Evolutionary conservation across 768 basidiomycete species (phyloP).

Genomic region (Boletus sp.): DNA sequence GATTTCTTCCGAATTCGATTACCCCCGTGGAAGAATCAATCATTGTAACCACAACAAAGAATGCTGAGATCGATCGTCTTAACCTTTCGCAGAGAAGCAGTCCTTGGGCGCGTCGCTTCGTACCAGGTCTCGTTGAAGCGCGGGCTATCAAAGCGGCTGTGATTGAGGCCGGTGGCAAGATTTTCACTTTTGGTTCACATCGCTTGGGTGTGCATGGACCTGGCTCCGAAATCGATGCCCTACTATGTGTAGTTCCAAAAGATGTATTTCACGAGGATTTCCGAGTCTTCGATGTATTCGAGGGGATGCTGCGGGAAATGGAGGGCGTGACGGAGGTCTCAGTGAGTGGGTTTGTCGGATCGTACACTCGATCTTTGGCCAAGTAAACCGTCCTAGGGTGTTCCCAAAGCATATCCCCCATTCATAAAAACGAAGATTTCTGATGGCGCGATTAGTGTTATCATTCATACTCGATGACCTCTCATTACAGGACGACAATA

Average conservation of each 20-base stretch:
- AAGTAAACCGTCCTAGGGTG: conserved; percentile 56
- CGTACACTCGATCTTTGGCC: neutral
- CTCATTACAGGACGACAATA: conserved; percentile 85
- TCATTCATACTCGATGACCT: conserved; percentile 91
- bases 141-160: conserved; percentile 86
- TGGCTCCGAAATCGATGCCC: conserved; percentile 96
- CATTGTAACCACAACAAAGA: conserved; percentile 2
- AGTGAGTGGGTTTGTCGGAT: conserved; percentile 48
- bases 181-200: conserved; percentile 98
- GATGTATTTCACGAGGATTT: conserved; percentile 95
- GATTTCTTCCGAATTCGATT: conserved; percentile 6
- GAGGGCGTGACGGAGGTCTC: conserved; percentile 90
- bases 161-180: conserved; percentile 91
- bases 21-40: conserved; percentile 3
- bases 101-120: conserved; percentile 84
- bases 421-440: conserved; percentile 89
- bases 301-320: conserved; percentile 78
- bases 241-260: conserved; percentile 94
- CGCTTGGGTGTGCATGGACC: conserved; percentile 97
- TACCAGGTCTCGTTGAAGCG: conserved; percentile 71
- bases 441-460: conserved; percentile 86
- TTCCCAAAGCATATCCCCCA: conserved; percentile 96
- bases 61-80: conserved; percentile 24
- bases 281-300: conserved; percentile 91
- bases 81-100: conserved; percentile 69